phyloP scores from a whole-genome alignment of 2,329 filamentous ascomycete genomes.

The Neocucurbitaria cava region DNA sequence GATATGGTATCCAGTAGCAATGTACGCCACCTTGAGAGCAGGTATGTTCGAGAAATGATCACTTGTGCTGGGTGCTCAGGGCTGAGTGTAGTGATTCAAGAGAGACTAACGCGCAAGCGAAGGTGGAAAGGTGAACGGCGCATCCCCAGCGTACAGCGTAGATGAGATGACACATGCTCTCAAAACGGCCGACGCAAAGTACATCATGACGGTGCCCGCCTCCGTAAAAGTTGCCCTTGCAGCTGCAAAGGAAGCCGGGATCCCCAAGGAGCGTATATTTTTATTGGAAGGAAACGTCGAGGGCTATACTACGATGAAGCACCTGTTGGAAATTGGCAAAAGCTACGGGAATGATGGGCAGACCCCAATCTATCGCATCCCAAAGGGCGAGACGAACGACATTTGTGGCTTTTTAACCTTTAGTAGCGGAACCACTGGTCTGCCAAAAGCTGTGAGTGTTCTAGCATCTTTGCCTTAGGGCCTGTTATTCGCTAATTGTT shows the following conservation, averaged over 20 bases:
- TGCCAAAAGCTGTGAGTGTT: conserved; percentile 32
- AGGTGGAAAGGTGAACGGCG: conserved; percentile 65
- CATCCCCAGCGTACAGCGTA: conserved; percentile 68
- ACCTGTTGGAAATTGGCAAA: conserved; percentile 52
- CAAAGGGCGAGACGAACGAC: conserved; percentile 60
- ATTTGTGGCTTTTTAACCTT: conserved; percentile 57
- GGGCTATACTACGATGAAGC: conserved; percentile 57
- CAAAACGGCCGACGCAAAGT: conserved; percentile 61
- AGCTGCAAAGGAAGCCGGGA: conserved; percentile 61
- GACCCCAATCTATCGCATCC: conserved; percentile 56
- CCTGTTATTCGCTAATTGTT: not conserved
- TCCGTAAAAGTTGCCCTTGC: conserved; percentile 61
- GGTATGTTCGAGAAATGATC: not conserved
- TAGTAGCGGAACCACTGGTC: conserved; percentile 40
- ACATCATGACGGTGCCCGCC: conserved; percentile 62
- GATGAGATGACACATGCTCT: conserved; percentile 72
- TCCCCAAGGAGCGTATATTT: conserved; percentile 59
- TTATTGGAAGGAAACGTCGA: conserved; percentile 60
- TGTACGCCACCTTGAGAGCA: not conserved
- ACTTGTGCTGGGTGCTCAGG: not conserved
- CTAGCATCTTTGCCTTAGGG: not conserved
- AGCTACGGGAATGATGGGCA: conserved; percentile 52
- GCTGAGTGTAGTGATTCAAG: too few relatives aligned
- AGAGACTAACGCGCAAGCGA: not conserved
- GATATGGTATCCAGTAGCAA: not conserved